Evolutionary conservation across 768 basidiomycete species (phyloP).

Genomic region (Gloeopeniophorella convolvens): DNA sequence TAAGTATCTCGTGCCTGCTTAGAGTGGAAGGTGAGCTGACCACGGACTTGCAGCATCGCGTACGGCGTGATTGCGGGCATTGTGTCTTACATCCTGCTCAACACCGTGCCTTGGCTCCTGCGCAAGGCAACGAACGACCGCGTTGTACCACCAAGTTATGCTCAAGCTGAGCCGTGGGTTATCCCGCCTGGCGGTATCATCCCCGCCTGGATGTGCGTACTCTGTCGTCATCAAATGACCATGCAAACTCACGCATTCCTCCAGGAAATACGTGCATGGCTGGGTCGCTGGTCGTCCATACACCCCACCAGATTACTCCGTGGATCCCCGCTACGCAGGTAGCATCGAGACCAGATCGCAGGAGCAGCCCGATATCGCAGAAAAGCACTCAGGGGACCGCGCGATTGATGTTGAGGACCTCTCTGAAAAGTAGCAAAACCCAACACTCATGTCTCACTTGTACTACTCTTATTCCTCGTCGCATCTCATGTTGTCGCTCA

Average conservation of each 20-base stretch:
- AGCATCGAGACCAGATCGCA: too few species aligned
- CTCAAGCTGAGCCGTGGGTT: constrained; percentile 60
- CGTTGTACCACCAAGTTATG: constrained; percentile 57
- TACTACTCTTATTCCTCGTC: too few species aligned
- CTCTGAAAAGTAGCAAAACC: too few species aligned
- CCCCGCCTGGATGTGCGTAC: constrained; percentile 55
- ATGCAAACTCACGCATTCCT: background rate
- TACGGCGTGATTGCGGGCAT: constrained; percentile 86
- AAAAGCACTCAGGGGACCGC: too few species aligned
- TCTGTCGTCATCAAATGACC: background rate
- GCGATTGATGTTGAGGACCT: too few species aligned
- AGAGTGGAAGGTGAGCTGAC: constrained; percentile 11
- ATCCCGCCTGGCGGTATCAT: constrained; percentile 65
- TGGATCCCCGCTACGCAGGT: background rate
- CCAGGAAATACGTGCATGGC: background rate
- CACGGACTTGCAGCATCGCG: constrained; percentile 54
- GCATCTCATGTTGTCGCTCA: too few species aligned
- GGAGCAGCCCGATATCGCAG: too few species aligned
- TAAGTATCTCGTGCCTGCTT: constrained; percentile 27
- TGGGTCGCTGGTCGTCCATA: background rate
- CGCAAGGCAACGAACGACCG: constrained; percentile 51
- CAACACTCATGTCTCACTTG: too few species aligned
- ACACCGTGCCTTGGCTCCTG: constrained; percentile 57
- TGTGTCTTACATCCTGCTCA: constrained; percentile 61
- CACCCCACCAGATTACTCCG: background rate